Base-by-base conservation (phyloP, 805 yeast species). In the Ogataea pignaliae region DNA sequence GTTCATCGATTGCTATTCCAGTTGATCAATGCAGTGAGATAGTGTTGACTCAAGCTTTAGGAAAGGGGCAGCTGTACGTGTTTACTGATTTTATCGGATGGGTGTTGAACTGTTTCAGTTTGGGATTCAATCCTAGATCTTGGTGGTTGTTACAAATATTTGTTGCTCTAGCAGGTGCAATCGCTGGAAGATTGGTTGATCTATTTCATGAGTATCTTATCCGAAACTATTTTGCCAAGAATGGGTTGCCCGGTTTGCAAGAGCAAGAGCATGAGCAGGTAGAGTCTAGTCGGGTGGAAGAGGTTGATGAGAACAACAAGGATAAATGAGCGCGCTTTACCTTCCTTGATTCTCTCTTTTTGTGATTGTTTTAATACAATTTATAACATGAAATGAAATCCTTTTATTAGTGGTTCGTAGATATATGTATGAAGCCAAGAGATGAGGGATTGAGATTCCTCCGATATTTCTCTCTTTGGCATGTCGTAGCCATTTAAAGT, bases 11-110 rank as follows among this genome's bases (percentile, higher is more conserved):
- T 4, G 80, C 97, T 1, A 82, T 88, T 9, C 55, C 81, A 1
- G 83, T 85, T 9, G 81, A 76, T 14, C 69, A 70, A 37, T 88
- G 95, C 56, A 83, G 91, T 10, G 69, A 71, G 15, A 70, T 74
- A 9, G 73, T 93, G 1, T 54, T 88, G 13, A 64, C 66, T 43
- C 43, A 41, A 15, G 67, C 74, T 49, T 66, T 93, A 29, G 71
- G 72, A 26, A 60, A 64, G 14, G 97, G 97, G 1, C 74, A 81
- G 42, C 83, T 84, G 45, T 80, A 84, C 40, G 71, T 90, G 10
- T 81, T 81, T 40, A 91, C 97, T 0, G 99, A 93, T 63, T 66
- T 78, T 14, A 76, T 89, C 33, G 96, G 96, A 5, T 89, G 95
- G 91, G 64, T 87, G 1, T 66, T 93, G 34, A 80, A 81, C 53